Conservation (phyloP, 345 rosid species). For the Zanthoxylum bungeanum region DNA sequence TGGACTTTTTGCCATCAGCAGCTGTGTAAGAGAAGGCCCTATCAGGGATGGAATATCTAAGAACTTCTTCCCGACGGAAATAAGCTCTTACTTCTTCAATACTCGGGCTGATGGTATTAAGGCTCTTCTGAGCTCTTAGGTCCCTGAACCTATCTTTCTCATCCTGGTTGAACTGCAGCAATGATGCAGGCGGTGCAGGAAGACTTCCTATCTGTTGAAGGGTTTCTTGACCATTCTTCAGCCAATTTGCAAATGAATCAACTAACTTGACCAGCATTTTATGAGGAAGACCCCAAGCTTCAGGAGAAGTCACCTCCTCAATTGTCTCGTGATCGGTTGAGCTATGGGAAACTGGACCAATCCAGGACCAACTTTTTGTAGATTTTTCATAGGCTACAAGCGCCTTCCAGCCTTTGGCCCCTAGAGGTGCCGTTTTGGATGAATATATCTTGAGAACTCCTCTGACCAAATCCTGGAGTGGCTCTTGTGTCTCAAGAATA, state of each 20-base stretch:
- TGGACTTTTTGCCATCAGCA: slow-evolving; percentile 95
- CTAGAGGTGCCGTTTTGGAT: slow-evolving; percentile 90
- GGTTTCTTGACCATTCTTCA: slow-evolving; percentile 91
- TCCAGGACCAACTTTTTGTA: slow-evolving; percentile 90
- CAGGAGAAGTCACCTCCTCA: slow-evolving; percentile 94
- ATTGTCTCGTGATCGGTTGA: slow-evolving; percentile 57
- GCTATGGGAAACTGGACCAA: slow-evolving; percentile 61
- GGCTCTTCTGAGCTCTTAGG: slow-evolving; percentile 98
- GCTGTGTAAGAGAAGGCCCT: slow-evolving; percentile 97
- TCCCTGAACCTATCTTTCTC: slow-evolving; percentile 98
- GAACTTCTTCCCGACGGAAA: slow-evolving; percentile 85
- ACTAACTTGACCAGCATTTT: slow-evolving; percentile 97
- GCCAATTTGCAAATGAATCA: slow-evolving; percentile 96
- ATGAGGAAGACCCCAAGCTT: slow-evolving; percentile 90
- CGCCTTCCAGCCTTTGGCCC: slow-evolving; percentile 96
- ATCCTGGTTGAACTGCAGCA: slow-evolving; percentile 79
- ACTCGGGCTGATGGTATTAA: slow-evolving; percentile 77
- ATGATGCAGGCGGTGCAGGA: slow-evolving; percentile 83
- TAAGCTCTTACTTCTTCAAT: slow-evolving; percentile 85
- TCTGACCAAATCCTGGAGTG: slow-evolving; percentile 91
- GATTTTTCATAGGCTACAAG: slow-evolving; percentile 79
- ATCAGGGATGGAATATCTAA: slow-evolving; percentile 96
- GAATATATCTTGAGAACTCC: slow-evolving; percentile 91
- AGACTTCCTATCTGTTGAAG: slow-evolving; percentile 95
- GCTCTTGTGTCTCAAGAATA: slow-evolving; percentile 93